A percentile compares a stretch with the other conserved stretches of the same genome.
Conservation (phyloP, 176 grass and related monocot species). For the Hyparrhenia diplandra region DNA sequence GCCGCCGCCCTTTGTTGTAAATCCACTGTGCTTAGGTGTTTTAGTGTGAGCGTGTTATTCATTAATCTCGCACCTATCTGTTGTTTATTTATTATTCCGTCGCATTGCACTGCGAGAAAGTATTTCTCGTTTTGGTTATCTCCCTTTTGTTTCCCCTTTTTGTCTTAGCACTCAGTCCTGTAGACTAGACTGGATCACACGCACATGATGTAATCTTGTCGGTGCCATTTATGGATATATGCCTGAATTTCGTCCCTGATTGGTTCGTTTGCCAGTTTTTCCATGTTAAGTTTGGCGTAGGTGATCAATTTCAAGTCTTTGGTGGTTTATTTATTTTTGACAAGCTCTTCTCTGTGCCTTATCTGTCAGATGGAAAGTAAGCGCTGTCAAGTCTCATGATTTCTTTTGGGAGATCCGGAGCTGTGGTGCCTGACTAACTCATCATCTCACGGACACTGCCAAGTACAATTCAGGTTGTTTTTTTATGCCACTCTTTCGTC, state of each 20-base stretch:
- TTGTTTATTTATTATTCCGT: neutral
- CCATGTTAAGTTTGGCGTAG: neutral
- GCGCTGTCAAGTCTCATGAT: neutral
- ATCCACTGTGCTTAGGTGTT: neutral
- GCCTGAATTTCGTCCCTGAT: neutral
- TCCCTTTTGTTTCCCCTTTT: neutral
- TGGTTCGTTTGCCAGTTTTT: neutral
- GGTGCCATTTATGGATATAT: neutral
- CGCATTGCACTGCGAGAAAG: neutral
- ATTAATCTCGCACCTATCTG: neutral
- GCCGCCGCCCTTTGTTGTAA: neutral
- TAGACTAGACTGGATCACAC: neutral
- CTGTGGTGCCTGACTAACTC: neutral
- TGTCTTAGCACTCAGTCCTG: neutral
- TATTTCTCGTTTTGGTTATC: neutral
- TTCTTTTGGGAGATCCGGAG: neutral
- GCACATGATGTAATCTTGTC: neutral
- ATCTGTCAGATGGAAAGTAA: constrained; percentile 14
- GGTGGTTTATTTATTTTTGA: neutral
- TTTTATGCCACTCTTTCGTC: neutral
- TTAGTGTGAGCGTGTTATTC: neutral
- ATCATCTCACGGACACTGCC: neutral
- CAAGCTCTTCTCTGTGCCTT: constrained; percentile 1
- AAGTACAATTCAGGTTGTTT: constrained; percentile 20
- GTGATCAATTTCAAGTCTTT: neutral